Evolutionary conservation across 371 early-diverging fungal species (phyloP), one percentile per base, ranked within the genome.

Genomic region (Rhizopus microsporus): DNA sequence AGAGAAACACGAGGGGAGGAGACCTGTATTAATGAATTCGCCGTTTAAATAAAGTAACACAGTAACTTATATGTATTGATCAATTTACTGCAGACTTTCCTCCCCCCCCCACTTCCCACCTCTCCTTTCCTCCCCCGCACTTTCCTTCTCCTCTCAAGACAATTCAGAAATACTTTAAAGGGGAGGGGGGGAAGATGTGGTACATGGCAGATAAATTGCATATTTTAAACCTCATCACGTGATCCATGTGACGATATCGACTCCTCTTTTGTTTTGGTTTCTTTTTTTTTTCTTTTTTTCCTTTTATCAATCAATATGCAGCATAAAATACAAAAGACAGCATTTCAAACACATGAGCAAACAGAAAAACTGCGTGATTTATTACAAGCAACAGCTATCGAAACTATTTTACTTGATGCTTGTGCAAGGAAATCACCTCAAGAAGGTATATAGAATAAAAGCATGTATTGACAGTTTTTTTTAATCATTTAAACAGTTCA

Each of bases 401-500:
- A 74, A 43, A 53, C 63, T 5, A 48, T 68, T 29, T 39, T 77
- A 38, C 46, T 77, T 4, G 72, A 74, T 59, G 72, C 78, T 16
- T 74, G 74, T 51, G 67, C 68, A 45, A 55, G 67, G 42, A 71
- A 72, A 56, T 56, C 61, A 34, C 62, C 60, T 7, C 39, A 42
- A 15, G 74, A 74, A 38, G 78, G 78, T 77, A 67, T 40, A 10
- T 40, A 35, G 5, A 30, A 7, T 31, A 32, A 42, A 40, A 52
- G 23, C 30, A 32, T 15, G 23, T 55, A 44, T 29, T 7, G 13
- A 37, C 38, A 37, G 23, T 1, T 59, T 43, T 2, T 40, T 23
- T 23, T 23, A 23, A 23, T 23, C 23, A 0, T 23, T 23, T 23
- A 23, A 23, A 23, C 51, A 77, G 77, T 77, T 23, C 63, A 65